Conservation (phyloP, 148 eudicot species). For the Pouteria glomerata region DNA sequence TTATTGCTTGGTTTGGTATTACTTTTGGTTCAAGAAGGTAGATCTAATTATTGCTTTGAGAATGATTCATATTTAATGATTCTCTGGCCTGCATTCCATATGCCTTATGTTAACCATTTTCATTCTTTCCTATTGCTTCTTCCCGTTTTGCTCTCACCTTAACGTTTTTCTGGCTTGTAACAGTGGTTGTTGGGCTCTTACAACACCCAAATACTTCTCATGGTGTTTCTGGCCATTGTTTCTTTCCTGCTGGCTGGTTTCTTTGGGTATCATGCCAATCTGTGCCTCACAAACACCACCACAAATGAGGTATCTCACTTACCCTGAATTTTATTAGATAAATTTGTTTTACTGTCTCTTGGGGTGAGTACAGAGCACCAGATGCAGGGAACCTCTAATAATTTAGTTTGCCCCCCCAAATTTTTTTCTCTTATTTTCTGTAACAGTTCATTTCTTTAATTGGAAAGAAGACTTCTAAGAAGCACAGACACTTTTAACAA, state of each 20-base stretch:
- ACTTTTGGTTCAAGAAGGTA: neutral
- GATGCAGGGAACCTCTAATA: neutral
- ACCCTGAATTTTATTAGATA: neutral
- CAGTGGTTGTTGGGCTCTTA: constrained; percentile 89
- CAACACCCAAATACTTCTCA: constrained; percentile 83
- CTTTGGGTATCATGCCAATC: constrained; percentile 80
- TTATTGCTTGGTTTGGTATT: constrained; percentile 3
- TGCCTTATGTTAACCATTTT: neutral
- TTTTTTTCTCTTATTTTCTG: neutral
- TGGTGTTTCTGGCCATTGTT: constrained; percentile 81
- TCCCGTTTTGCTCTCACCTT: neutral
- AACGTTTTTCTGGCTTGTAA: constrained; percentile 17
- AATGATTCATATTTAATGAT: neutral
- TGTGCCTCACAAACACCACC: constrained; percentile 78
- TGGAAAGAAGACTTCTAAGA: neutral
- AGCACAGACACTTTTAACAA: no score
- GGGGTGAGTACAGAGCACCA: neutral
- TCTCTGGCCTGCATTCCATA: neutral
- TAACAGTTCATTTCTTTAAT: neutral
- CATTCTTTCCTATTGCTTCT: neutral
- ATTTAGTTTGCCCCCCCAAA: neutral
- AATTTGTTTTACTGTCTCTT: neutral
- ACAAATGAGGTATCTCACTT: constrained; percentile 72
- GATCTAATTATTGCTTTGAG: neutral
- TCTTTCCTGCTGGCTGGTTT: constrained; percentile 83